Conservation (phyloP, 163 green algal species). For the Chlamydomonas reinhardtii region DNA sequence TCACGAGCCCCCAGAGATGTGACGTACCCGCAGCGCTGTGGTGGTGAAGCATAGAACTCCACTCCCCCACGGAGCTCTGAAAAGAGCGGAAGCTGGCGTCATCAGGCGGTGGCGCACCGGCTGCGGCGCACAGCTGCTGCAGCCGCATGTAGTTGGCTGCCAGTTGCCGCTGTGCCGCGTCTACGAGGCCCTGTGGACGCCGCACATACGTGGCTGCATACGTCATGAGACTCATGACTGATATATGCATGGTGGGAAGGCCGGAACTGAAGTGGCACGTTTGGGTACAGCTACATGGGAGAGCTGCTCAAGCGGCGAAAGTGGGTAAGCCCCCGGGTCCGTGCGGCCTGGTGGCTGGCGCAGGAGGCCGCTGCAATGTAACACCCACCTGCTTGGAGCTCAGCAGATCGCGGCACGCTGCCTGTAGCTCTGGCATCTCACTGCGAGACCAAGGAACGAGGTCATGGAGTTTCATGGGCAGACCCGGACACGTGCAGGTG, state of each 20-base stretch:
- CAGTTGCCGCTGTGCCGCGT: constrained; percentile 31
- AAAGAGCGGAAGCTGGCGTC: constrained; percentile 15
- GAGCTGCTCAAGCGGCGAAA: too few species aligned
- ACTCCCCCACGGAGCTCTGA: constrained; percentile 20
- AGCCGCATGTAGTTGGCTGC: constrained; percentile 21
- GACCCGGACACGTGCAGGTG: too few species aligned
- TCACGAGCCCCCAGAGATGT: too few species aligned
- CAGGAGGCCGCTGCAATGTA: background rate
- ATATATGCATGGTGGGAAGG: too few species aligned
- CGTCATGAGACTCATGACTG: too few species aligned
- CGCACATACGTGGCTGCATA: too few species aligned
- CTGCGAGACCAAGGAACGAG: background rate
- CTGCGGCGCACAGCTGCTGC: constrained; percentile 15
- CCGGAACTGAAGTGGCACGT: too few species aligned
- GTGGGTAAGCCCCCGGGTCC: too few species aligned
- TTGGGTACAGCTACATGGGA: too few species aligned
- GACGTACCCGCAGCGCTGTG: constrained; percentile 8
- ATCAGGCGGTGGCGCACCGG: background rate
- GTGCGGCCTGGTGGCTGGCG: background rate
- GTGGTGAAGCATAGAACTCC: constrained; percentile 23
- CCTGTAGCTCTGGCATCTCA: constrained; percentile 30
- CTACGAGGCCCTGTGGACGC: constrained; percentile 3
- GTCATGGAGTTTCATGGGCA: too few species aligned
- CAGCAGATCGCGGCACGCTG: constrained; percentile 24
- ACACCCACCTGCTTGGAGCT: constrained; percentile 27